Conservation (phyloP, 2,329 filamentous ascomycete species). For the Trichoderma sp. region DNA sequence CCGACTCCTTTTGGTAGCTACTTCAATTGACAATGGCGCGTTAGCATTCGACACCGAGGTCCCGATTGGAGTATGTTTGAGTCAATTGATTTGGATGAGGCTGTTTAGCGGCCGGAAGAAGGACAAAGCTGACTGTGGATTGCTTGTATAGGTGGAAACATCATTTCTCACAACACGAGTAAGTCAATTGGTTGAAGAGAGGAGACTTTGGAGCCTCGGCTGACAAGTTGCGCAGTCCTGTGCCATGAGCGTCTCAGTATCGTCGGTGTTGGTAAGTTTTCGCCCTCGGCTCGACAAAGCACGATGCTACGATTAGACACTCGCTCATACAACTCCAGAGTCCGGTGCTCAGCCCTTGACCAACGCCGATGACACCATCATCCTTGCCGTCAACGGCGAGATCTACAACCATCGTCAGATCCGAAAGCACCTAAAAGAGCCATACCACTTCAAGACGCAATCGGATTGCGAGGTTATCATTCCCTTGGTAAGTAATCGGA, state of each 20-base stretch:
- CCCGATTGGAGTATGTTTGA: slow-evolving; percentile 91
- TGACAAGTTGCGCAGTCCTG: slow-evolving; percentile 64
- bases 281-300: slow-evolving; percentile 9
- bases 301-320: neutral
- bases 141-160: slow-evolving; percentile 70
- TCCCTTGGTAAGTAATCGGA: slow-evolving; percentile 70
- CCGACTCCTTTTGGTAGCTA: neutral
- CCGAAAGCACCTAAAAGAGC: slow-evolving; percentile 78
- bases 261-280: slow-evolving; percentile 82
- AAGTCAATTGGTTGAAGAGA: slow-evolving; percentile 41
- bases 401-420: slow-evolving; percentile 99
- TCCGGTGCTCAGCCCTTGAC: slow-evolving; percentile 93
- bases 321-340: slow-evolving; percentile 55
- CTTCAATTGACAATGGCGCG: slow-evolving; percentile 24
- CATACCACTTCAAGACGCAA: slow-evolving; percentile 97
- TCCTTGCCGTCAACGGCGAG: slow-evolving; percentile 97
- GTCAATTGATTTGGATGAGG: neutral
- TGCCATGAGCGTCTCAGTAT: slow-evolving; percentile 98
- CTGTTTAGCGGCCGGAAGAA: neutral
- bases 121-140: slow-evolving; percentile 4
- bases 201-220: slow-evolving; percentile 1
- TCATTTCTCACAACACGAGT: slow-evolving; percentile 91
- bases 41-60: slow-evolving; percentile 88
- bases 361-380: slow-evolving; percentile 84
- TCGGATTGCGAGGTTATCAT: slow-evolving; percentile 99